Conservation (phyloP, 345 rosid species). For the Hibiscus trionum region DNA sequence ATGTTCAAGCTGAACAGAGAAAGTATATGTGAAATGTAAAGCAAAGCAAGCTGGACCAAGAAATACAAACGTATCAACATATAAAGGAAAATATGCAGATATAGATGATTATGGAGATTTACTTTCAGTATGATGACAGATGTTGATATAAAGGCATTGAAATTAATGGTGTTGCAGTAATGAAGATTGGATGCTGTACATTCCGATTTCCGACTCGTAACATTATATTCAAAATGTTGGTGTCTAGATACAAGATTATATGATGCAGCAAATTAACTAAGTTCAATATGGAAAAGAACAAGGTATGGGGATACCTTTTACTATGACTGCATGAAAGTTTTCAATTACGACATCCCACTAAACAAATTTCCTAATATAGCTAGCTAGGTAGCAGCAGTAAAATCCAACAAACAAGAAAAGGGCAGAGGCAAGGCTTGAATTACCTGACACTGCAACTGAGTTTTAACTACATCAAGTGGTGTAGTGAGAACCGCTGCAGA, state of each 20-base stretch:
- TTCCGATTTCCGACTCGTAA: not conserved
- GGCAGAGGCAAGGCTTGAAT: not conserved
- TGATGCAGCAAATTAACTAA: not conserved
- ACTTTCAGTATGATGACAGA: not conserved
- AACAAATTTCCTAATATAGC: not conserved
- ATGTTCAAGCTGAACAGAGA: not conserved
- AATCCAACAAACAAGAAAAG: not conserved
- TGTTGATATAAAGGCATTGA: not conserved
- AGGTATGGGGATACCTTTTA: not conserved
- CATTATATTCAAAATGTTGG: not conserved
- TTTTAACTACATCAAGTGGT: constrained; percentile 71
- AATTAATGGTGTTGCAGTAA: not conserved
- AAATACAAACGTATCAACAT: not conserved
- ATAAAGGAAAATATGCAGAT: not conserved
- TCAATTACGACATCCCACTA: not conserved
- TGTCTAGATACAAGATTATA: not conserved
- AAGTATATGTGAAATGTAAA: not conserved
- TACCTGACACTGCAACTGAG: constrained; percentile 99
- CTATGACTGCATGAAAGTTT: not conserved
- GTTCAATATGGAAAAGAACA: not conserved
- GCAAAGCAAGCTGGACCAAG: not conserved
- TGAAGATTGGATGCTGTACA: not conserved
- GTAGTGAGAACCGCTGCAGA: constrained; percentile 57
- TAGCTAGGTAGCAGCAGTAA: not conserved
- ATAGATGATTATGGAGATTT: not conserved